Evolutionary conservation across 345 rosid genomes (phyloP).

Genomic region (Arabidopsis suecica): DNA sequence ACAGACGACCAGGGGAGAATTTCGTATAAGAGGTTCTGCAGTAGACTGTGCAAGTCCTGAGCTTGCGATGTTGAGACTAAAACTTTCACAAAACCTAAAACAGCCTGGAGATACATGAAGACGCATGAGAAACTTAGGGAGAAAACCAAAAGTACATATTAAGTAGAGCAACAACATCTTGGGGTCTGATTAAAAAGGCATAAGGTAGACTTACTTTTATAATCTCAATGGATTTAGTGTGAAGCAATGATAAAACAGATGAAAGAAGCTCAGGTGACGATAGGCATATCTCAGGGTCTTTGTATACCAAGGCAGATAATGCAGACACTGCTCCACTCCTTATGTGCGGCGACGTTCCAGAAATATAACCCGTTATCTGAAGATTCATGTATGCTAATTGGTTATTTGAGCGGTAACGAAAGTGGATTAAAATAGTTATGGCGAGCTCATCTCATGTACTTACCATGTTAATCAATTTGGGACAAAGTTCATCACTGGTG

Average conservation of each 20-base stretch:
- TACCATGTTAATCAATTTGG: slow-evolving; percentile 83
- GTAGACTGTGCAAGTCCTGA: slow-evolving; percentile 68
- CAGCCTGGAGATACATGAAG: slow-evolving; percentile 59
- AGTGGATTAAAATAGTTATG: neutral
- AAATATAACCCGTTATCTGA: slow-evolving; percentile 90
- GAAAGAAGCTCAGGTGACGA: slow-evolving; percentile 74
- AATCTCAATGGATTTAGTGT: slow-evolving; percentile 79
- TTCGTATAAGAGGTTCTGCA: slow-evolving; percentile 57
- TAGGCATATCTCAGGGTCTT: slow-evolving; percentile 64
- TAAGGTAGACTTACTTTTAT: slow-evolving; percentile 59
- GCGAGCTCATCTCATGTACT: slow-evolving; percentile 26
- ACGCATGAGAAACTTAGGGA: slow-evolving; percentile 28
- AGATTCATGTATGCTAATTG: slow-evolving; percentile 25
- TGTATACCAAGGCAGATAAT: slow-evolving; percentile 73
- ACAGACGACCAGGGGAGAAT: slow-evolving; percentile 84
- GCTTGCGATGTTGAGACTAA: slow-evolving; percentile 71
- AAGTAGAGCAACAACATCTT: slow-evolving; percentile 11
- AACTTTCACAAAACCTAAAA: slow-evolving; percentile 87
- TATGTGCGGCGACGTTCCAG: slow-evolving; percentile 90
- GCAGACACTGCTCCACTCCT: slow-evolving; percentile 97
- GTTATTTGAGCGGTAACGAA: slow-evolving; percentile 18
- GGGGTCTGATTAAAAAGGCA: neutral
- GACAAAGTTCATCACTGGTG: slow-evolving; percentile 52
- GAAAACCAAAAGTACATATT: slow-evolving; percentile 3
- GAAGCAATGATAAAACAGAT: slow-evolving; percentile 79